Evolutionary conservation across 345 rosid species (phyloP), one percentile per base, ranked within the genome.

Genomic region (Arabidopsis suecica): DNA sequence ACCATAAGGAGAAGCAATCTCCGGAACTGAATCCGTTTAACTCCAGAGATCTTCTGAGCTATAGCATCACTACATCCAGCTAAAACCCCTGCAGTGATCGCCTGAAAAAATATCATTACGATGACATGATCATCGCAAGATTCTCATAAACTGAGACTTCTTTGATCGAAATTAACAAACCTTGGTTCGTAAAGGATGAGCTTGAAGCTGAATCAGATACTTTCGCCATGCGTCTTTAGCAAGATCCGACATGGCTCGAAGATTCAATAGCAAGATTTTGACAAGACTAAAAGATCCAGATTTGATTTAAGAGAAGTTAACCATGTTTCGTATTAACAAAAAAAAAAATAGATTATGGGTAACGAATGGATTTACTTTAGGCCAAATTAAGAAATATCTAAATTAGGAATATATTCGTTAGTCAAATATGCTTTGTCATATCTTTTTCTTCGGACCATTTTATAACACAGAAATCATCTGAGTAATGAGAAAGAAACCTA

Each of bases 41-140:
- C 62, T 79, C 96, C 98, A 58, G 91, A 83, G 74, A 94, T 88
- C 84, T 88, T 94, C 65, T 91, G 98, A 66, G 98, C 97, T 69
- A 91, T 74, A 2, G 84, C 77, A 79, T 90, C 96, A 78, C 97
- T 90, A 11, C 78, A 81, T 25, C 96, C 98, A 66, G 91, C 91
- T 45, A 94, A 81, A 32, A 88, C 81, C 33, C 95, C 93, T 61
- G 97, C 77, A 2, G 96, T 94, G 56, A 91, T 81, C 44, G 98
- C 97, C 98, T 91, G 78, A 40, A 49, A 55, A 47, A 70, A 47
- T 50, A 22, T 13, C 45, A 69, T 38, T 6, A 50, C 8, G 3
- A 20, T 1, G 9, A 11, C 4, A 50, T 40, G 73, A 61, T 22
- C 64, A 76, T 38, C 25, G 16, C 18, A 54, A 34, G 20, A 16